These are phyloP conservation scores for Drosera spatulata DNA, from an alignment of 179 eudicot genomes.

Conservation along the genomic window DNA sequence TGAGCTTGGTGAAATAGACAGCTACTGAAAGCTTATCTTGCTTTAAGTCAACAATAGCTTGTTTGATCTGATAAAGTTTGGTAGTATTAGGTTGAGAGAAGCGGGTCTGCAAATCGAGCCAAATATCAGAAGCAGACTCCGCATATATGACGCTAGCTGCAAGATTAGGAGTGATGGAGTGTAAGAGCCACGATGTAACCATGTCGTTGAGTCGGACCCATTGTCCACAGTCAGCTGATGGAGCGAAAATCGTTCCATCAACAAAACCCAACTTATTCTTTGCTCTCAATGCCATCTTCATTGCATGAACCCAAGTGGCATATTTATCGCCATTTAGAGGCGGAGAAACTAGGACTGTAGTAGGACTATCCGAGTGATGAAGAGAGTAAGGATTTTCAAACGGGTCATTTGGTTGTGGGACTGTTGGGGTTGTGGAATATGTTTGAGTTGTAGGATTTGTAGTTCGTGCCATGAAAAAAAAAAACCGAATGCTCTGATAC, in stretches of 20 bases:
- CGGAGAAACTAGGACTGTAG: not conserved
- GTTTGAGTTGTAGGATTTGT: too few species aligned
- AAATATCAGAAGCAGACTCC: not conserved
- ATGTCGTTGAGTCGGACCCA: not conserved
- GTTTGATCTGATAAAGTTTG: too few species aligned
- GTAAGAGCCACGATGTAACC: not conserved
- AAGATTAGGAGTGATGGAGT: not conserved
- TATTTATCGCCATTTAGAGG: not conserved
- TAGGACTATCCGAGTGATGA: slow-evolving; percentile 1
- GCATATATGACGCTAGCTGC: not conserved
- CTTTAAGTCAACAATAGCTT: too few species aligned
- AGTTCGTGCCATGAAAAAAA: too few species aligned
- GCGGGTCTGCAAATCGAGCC: not conserved
- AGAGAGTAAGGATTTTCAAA: slow-evolving; percentile 8
- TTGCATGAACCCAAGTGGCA: not conserved
- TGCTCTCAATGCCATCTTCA: not conserved
- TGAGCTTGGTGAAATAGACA: not conserved
- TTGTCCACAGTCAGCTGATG: not conserved
- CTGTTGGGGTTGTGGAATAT: too few species aligned
- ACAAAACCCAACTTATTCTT: slow-evolving; percentile 1
- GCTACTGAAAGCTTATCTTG: not conserved
- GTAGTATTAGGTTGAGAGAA: too few species aligned
- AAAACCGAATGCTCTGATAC: too few species aligned
- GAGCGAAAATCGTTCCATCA: not conserved
- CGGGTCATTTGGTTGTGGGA: too few species aligned